These are phyloP conservation scores for Combretum micranthum DNA, from an alignment of 345 rosid genomes.

Conservation along the genomic window DNA sequence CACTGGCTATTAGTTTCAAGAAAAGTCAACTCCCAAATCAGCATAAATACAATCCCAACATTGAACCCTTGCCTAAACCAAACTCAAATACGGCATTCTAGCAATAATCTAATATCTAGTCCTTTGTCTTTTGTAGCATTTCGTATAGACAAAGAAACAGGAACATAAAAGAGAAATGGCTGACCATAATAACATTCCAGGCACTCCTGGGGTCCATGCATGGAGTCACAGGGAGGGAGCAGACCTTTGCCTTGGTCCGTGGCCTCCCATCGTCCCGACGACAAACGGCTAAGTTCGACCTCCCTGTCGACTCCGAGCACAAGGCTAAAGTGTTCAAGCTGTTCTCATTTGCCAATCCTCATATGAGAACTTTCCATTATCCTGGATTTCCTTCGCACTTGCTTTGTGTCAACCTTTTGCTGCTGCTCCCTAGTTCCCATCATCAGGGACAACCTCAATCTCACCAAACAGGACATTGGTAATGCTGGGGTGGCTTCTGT, in stretches of 20 bases:
- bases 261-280: slow-evolving; percentile 50
- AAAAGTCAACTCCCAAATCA: slow-evolving; percentile 40
- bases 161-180: slow-evolving; percentile 24
- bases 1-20: slow-evolving; percentile 17
- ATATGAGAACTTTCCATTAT: slow-evolving; percentile 87
- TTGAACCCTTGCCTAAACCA: neutral
- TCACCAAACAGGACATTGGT: slow-evolving; percentile 57
- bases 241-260: slow-evolving; percentile 57
- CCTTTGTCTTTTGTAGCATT: too few species aligned
- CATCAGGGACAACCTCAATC: slow-evolving; percentile 73
- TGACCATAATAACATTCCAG: slow-evolving; percentile 23
- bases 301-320: slow-evolving; percentile 85
- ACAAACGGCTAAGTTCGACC: slow-evolving; percentile 52
- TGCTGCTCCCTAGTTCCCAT: slow-evolving; percentile 84
- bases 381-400: slow-evolving; percentile 90
- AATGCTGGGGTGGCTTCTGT: slow-evolving; percentile 94
- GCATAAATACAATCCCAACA: slow-evolving; percentile 12
- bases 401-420: slow-evolving; percentile 89
- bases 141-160: neutral
- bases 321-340: slow-evolving; percentile 70
- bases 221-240: slow-evolving; percentile 69
- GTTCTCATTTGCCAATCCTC: slow-evolving; percentile 69
- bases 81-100: neutral
- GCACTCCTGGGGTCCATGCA: slow-evolving; percentile 86
- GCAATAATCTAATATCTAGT: neutral